Percentiles rank a stretch among this genome's conserved stretches.
phyloP scores from a whole-genome alignment of 2,329 filamentous ascomycete species.

The Periglandula ipomoeae region DNA sequence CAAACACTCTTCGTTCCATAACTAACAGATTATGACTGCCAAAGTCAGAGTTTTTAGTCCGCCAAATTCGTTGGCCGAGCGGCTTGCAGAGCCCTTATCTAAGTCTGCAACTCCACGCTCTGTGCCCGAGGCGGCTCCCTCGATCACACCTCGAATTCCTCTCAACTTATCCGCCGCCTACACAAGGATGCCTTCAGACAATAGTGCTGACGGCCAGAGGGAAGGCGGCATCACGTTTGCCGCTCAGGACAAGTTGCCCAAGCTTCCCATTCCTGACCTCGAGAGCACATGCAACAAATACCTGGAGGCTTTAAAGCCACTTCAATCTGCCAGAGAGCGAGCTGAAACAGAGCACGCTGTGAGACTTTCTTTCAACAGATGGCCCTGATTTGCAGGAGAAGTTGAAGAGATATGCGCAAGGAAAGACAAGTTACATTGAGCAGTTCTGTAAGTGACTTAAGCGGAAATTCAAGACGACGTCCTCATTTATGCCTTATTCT shows the following conservation, averaged over 20 bases:
- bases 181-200: conserved; percentile 39
- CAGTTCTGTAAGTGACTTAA: conserved; percentile 73
- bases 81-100: conserved; percentile 40
- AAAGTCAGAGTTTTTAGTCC: conserved; percentile 37
- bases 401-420: conserved; percentile 80
- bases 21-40: conserved; percentile 27
- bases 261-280: conserved; percentile 86
- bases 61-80: conserved; percentile 65
- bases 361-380: conserved; percentile 71
- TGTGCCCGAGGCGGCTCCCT: conserved; percentile 25
- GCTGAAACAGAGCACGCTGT: conserved; percentile 73
- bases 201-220: conserved; percentile 22
- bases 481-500: not conserved
- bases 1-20: conserved; percentile 1
- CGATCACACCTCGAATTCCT: conserved; percentile 5
- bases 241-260: conserved; percentile 78
- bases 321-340: conserved; percentile 75
- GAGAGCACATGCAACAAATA: conserved; percentile 72
- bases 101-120: conserved; percentile 30
- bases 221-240: conserved; percentile 79
- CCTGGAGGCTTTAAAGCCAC: conserved; percentile 64
- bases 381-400: conserved; percentile 81
- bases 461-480: not conserved
- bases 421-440: conserved; percentile 93
- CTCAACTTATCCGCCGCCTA: conserved; percentile 23